Percentiles rank a stretch among this genome's conserved stretches.
These are phyloP conservation scores for Hymenochaete sp. DNA, from an alignment of 1,284 basidiomycete species.

Conservation along the genomic window DNA sequence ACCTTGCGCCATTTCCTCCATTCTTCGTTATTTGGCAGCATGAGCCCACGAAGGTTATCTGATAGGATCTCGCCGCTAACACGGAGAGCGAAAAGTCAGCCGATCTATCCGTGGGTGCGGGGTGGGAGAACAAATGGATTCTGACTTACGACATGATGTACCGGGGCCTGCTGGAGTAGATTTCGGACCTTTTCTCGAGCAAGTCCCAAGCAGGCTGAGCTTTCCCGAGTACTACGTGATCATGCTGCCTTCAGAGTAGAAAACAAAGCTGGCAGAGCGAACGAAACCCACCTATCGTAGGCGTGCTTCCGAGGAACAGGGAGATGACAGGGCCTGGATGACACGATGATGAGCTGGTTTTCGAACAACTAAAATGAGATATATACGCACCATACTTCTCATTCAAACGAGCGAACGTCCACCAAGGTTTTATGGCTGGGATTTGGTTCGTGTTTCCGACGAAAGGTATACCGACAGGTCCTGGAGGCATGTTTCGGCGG, in stretches of 20 bases:
- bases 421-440: constrained; percentile 40
- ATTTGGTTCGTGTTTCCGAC: constrained; percentile 42
- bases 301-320: constrained; percentile 43
- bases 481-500: constrained; percentile 36
- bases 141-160: constrained; percentile 36
- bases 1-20: constrained; percentile 48
- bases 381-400: constrained; percentile 33
- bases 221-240: constrained; percentile 35
- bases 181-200: constrained; percentile 42
- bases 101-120: background rate
- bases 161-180: constrained; percentile 42
- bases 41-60: constrained; percentile 38
- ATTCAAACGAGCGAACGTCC: constrained; percentile 42
- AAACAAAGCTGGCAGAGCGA: constrained; percentile 16
- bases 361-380: background rate
- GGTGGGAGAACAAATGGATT: too few species aligned
- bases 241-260: background rate
- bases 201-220: constrained; percentile 46
- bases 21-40: constrained; percentile 37
- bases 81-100: background rate
- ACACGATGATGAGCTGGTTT: background rate
- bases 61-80: constrained; percentile 40
- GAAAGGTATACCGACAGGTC: constrained; percentile 35
- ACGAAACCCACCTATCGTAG: constrained; percentile 33
- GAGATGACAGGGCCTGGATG: constrained; percentile 40